Conservation (phyloP, 208 protist species). For the Trichomonas tenax region DNA sequence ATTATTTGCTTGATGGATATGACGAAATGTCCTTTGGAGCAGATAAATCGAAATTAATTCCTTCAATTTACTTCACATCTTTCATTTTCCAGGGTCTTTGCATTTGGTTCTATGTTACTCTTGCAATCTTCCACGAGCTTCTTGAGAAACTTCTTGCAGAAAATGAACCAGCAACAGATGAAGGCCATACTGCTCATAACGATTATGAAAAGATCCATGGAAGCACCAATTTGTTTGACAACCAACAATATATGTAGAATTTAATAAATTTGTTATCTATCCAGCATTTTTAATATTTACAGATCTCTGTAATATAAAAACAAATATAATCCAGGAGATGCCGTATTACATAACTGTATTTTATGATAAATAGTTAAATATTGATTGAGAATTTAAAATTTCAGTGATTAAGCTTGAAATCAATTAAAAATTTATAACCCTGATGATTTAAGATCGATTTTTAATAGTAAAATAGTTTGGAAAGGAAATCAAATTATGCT, state of each 20-base stretch:
- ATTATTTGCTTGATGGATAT: slow-evolving; percentile 16
- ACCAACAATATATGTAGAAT: neutral
- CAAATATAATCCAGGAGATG: too few relatives aligned
- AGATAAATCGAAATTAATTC: neutral
- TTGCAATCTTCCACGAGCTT: neutral
- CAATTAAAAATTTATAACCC: too few relatives aligned
- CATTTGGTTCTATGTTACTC: neutral
- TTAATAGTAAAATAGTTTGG: too few relatives aligned
- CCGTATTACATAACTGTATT: too few relatives aligned
- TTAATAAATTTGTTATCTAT: too few relatives aligned
- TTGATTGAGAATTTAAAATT: too few relatives aligned
- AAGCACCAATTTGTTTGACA: neutral
- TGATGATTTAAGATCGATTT: too few relatives aligned
- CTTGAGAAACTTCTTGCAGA: neutral
- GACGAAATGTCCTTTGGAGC: neutral
- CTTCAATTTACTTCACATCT: neutral
- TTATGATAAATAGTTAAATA: too few relatives aligned
- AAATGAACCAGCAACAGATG: neutral
- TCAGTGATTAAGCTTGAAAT: too few relatives aligned
- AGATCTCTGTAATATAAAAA: too few relatives aligned
- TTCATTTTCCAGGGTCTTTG: neutral
- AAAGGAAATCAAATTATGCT: too few relatives aligned
- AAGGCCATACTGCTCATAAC: neutral
- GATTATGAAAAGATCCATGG: neutral
- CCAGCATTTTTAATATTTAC: too few relatives aligned